phyloP scores from a whole-genome alignment of 257 asterid species.

The Avicennia marina region DNA sequence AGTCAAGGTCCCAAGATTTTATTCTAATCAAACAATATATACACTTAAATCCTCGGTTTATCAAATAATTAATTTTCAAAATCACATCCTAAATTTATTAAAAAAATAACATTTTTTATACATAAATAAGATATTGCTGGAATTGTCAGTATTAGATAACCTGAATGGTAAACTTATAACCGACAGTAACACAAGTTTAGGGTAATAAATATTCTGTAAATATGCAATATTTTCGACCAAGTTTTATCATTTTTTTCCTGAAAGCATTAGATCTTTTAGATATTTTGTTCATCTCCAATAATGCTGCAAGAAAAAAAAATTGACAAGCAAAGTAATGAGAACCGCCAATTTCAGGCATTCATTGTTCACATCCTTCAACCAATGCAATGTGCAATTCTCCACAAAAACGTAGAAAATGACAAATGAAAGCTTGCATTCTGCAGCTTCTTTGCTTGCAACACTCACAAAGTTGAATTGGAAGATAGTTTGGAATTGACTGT shows the following conservation, averaged over 20 bases:
- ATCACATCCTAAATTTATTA: too few relatives aligned
- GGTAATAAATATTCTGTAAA: too few relatives aligned
- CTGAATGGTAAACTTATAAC: too few relatives aligned
- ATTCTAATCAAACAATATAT: too few relatives aligned
- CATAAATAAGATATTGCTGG: too few relatives aligned
- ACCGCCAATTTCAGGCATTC: constrained; percentile 13
- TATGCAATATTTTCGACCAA: background rate
- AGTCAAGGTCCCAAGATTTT: too few relatives aligned
- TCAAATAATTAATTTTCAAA: too few relatives aligned
- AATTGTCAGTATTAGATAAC: too few relatives aligned
- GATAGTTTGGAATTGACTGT: background rate
- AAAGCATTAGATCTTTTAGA: constrained; percentile 2
- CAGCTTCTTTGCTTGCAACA: constrained; percentile 12
- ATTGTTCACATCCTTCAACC: constrained; percentile 14
- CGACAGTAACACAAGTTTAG: too few relatives aligned
- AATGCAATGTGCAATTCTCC: constrained; percentile 11
- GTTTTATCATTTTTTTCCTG: background rate
- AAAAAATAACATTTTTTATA: too few relatives aligned
- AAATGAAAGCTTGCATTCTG: constrained; percentile 15
- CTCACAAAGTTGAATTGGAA: background rate
- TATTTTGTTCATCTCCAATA: constrained; percentile 18
- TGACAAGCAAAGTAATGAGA: constrained; percentile 7
- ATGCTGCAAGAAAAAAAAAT: background rate
- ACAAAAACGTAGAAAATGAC: constrained; percentile 20
- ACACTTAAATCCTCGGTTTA: too few relatives aligned